Percentiles rank a stretch among this genome's conserved stretches.
These are phyloP conservation scores for Amphibolis antarctica DNA, from an alignment of 106 monocot species.

Conservation along the genomic window DNA sequence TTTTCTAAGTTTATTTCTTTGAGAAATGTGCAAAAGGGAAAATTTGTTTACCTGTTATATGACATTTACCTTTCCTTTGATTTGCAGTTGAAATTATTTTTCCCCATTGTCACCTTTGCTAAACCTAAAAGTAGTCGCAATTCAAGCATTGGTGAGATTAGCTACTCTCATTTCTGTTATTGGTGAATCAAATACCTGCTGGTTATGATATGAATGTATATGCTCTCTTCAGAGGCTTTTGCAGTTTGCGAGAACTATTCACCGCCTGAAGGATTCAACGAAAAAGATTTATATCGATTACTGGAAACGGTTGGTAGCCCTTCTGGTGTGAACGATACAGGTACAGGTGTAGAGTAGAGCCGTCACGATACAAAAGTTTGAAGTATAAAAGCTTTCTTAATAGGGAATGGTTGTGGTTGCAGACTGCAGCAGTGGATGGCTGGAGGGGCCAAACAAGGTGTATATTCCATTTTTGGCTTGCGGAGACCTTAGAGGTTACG, in stretches of 20 bases:
- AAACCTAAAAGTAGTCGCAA: constrained; percentile 95
- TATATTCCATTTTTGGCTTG: constrained; percentile 95
- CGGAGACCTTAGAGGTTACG: constrained; percentile 83
- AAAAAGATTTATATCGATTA: constrained; percentile 77
- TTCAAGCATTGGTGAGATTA: constrained; percentile 73
- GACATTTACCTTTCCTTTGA: not conserved
- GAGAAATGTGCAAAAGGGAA: not conserved
- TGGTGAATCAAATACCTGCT: not conserved
- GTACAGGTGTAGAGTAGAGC: constrained; percentile 18
- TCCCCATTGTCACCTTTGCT: constrained; percentile 80
- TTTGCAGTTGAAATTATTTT: constrained; percentile 81
- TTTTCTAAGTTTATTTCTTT: not conserved
- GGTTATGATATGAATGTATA: too few relatives aligned
- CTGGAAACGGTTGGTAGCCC: constrained; percentile 80
- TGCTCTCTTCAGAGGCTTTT: constrained; percentile 62
- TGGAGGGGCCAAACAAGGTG: constrained; percentile 85
- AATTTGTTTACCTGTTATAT: not conserved
- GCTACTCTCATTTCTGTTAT: not conserved
- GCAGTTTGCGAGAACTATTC: constrained; percentile 88
- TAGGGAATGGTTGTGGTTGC: not conserved
- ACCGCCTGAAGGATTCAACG: constrained; percentile 76
- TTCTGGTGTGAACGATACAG: constrained; percentile 49
- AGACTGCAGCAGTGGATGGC: constrained; percentile 93
- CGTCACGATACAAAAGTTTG: too few relatives aligned
- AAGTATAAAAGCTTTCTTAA: not conserved